A percentile compares a stretch with the other conserved stretches of the same genome.
Conservation (phyloP, 345 rosid genomes). For the Firmiana major region DNA sequence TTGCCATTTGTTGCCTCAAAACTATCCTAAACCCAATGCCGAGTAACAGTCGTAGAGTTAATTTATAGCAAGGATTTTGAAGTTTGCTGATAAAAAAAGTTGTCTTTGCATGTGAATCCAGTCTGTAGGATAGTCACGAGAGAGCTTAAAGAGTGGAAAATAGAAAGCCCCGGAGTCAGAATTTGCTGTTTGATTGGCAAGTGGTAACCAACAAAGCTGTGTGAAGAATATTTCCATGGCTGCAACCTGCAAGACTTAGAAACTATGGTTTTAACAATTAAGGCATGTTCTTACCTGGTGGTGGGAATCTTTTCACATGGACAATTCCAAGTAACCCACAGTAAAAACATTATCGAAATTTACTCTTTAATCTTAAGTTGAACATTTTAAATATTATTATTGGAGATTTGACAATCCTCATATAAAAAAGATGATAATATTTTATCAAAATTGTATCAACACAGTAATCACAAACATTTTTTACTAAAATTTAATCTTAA, state of each 20-base stretch:
- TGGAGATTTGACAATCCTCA: no score
- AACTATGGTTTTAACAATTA: not conserved
- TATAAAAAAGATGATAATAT: no score
- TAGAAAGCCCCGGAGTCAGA: not conserved
- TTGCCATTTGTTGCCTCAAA: not conserved
- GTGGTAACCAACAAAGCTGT: not conserved
- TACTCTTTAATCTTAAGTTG: no score
- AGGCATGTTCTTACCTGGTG: not conserved
- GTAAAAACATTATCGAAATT: no score
- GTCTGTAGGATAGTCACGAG: slow-evolving; percentile 19
- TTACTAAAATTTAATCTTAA: no score
- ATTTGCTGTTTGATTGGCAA: slow-evolving; percentile 2
- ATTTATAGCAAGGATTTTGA: not conserved
- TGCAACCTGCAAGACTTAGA: not conserved
- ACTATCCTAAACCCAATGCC: not conserved
- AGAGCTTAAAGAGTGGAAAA: no score
- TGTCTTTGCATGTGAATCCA: slow-evolving; percentile 17
- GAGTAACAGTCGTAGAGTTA: not conserved
- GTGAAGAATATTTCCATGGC: not conserved
- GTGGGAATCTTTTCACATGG: slow-evolving; percentile 1
- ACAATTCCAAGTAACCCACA: no score
- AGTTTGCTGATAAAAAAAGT: not conserved
- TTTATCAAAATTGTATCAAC: no score
- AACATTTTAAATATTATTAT: no score
- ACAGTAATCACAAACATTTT: no score